phyloP scores from a whole-genome alignment of 2,329 filamentous ascomycete species.

The Pseudogymnoascus sp. region DNA sequence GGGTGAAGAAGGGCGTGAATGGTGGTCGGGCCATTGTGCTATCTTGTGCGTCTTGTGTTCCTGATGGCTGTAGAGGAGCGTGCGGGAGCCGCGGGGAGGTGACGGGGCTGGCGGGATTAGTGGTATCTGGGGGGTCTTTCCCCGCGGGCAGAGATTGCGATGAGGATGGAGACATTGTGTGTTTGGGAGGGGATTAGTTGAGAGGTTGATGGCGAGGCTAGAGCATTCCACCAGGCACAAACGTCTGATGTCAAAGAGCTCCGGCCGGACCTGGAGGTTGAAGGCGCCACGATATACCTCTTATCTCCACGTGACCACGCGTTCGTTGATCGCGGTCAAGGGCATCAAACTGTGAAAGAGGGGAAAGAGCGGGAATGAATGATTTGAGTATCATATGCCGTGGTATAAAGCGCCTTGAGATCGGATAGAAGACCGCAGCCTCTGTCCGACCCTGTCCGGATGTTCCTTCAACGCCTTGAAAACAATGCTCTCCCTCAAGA shows the following conservation, averaged over 20 bases:
- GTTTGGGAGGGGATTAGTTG: not conserved
- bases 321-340: not conserved
- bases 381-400: not conserved
- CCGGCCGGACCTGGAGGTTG: not conserved
- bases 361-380: not conserved
- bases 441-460: not conserved
- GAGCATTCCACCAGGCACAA: not conserved
- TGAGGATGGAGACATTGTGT: conserved; percentile 8
- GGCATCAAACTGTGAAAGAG: not conserved
- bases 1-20: conserved; percentile 77
- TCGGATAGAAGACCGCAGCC: not conserved
- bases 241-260: conserved; percentile 6
- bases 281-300: not conserved
- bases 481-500: not conserved
- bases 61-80: not conserved
- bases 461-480: not conserved
- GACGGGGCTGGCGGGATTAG: not conserved
- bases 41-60: not conserved
- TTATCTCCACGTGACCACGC: conserved; percentile 12
- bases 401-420: not conserved
- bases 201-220: not conserved
- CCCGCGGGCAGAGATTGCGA: conserved; percentile 7
- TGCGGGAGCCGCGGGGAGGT: not conserved
- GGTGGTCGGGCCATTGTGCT: conserved; percentile 25
- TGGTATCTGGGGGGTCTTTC: not conserved